Evolutionary conservation across 2,329 filamentous ascomycete genomes (phyloP).

Genomic region (Epicoccum nigrum): DNA sequence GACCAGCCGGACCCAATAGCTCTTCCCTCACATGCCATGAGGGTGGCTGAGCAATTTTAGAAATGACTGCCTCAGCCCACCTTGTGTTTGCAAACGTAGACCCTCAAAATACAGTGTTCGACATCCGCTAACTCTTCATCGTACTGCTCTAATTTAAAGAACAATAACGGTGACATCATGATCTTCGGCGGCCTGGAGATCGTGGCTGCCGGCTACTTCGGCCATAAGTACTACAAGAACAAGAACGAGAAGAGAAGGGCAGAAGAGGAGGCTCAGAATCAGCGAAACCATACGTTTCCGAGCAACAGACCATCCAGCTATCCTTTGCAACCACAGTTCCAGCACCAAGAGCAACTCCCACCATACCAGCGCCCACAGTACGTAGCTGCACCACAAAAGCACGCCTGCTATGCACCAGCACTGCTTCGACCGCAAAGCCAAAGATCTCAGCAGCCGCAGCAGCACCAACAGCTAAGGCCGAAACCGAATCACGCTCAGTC

Average conservation of each 20-base stretch:
- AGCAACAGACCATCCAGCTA: slow-evolving; percentile 23
- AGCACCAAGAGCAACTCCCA: slow-evolving; percentile 21
- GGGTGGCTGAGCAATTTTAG: slow-evolving; percentile 30
- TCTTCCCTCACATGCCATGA: slow-evolving; percentile 22
- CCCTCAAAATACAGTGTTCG: background rate
- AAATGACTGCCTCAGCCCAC: slow-evolving; percentile 28
- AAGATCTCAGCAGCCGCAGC: background rate
- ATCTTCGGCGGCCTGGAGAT: slow-evolving; percentile 49
- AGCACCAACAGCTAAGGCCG: slow-evolving; percentile 13
- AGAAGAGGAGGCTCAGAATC: slow-evolving; percentile 32
- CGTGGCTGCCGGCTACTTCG: slow-evolving; percentile 43
- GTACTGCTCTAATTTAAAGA: background rate
- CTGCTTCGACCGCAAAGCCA: slow-evolving; percentile 17
- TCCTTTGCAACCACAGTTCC: slow-evolving; percentile 18
- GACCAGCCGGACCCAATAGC: slow-evolving; percentile 28
- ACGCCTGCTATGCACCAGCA: slow-evolving; percentile 30
- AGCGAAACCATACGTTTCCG: slow-evolving; percentile 39
- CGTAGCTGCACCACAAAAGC: slow-evolving; percentile 31
- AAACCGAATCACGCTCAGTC: slow-evolving; percentile 28
- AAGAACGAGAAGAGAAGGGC: slow-evolving; percentile 41
- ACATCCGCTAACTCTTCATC: background rate
- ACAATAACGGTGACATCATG: slow-evolving; percentile 36
- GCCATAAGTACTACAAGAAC: slow-evolving; percentile 45
- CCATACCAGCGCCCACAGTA: slow-evolving; percentile 22
- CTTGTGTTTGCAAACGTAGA: slow-evolving; percentile 2